Evolutionary conservation across 805 yeast species (phyloP).

Genomic region (Pichia manshurica): DNA sequence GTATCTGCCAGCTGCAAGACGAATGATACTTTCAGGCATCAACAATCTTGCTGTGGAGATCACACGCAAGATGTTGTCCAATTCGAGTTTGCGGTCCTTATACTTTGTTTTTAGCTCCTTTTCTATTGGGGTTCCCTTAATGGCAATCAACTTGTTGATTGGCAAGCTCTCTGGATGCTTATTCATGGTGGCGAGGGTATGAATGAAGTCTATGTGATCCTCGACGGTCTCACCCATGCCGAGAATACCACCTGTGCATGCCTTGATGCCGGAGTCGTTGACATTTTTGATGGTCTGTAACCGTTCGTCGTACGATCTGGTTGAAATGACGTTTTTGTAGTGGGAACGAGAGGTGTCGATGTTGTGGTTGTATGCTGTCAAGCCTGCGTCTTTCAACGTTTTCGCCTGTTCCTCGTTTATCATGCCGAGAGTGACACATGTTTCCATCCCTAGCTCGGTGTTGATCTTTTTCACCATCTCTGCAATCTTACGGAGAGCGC

Average conservation of each 20-base stretch:
- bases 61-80: slow-evolving; percentile 61
- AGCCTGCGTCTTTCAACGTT: slow-evolving; percentile 57
- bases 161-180: slow-evolving; percentile 79
- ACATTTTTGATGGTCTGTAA: slow-evolving; percentile 61
- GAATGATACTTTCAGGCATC: slow-evolving; percentile 66
- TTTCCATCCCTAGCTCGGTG: slow-evolving; percentile 58
- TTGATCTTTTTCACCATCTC: slow-evolving; percentile 62
- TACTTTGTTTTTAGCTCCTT: slow-evolving; percentile 37
- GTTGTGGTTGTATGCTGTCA: slow-evolving; percentile 79
- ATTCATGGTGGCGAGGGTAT: slow-evolving; percentile 61
- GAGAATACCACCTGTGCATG: slow-evolving; percentile 75
- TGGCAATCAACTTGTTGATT: slow-evolving; percentile 73
- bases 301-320: slow-evolving; percentile 68
- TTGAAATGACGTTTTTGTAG: slow-evolving; percentile 65
- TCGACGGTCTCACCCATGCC: slow-evolving; percentile 72
- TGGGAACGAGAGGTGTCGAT: slow-evolving; percentile 76
- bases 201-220: slow-evolving; percentile 63
- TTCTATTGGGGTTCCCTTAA: slow-evolving; percentile 72
- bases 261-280: slow-evolving; percentile 52
- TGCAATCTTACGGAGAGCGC: slow-evolving; percentile 54
- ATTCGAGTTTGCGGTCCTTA: slow-evolving; percentile 42
- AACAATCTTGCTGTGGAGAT: slow-evolving; percentile 69
- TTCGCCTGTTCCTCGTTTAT: slow-evolving; percentile 57
- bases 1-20: slow-evolving; percentile 77
- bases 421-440: slow-evolving; percentile 81